Percentiles rank a stretch among this genome's conserved stretches.
These are phyloP conservation scores for Pseudocercospora fijiensis DNA, from an alignment of 2,329 filamentous ascomycete genomes.

Conservation along the genomic window DNA sequence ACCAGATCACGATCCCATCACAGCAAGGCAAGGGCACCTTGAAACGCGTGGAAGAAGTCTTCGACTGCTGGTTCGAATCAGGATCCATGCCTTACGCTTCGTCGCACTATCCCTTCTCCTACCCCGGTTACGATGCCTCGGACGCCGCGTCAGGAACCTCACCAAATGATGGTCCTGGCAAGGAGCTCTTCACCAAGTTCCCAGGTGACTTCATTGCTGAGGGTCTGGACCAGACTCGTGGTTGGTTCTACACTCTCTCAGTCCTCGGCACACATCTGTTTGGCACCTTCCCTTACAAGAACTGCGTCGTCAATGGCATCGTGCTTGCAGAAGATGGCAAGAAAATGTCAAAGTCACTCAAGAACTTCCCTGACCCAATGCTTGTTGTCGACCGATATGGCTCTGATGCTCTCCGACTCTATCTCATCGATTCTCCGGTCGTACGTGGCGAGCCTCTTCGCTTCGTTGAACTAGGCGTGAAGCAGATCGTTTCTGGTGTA, in stretches of 20 bases:
- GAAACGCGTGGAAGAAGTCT: constrained; percentile 80
- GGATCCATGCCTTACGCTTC: constrained; percentile 94
- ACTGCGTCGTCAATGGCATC: constrained; percentile 94
- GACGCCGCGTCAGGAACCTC: constrained; percentile 34
- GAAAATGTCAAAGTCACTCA: constrained; percentile 97
- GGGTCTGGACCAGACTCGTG: constrained; percentile 87
- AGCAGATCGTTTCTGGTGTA: constrained; percentile 91
- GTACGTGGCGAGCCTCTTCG: constrained; percentile 85
- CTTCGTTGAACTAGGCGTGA: constrained; percentile 90
- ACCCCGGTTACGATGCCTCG: constrained; percentile 57
- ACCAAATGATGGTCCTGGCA: constrained; percentile 33
- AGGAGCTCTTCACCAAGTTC: constrained; percentile 73
- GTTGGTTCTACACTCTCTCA: constrained; percentile 94
- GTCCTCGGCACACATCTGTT: constrained; percentile 88
- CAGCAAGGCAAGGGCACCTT: constrained; percentile 82
- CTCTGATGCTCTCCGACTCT: constrained; percentile 88
- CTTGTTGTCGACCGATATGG: constrained; percentile 85
- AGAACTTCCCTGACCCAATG: constrained; percentile 90
- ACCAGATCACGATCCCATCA: constrained; percentile 90
- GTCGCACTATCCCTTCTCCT: constrained; percentile 89
- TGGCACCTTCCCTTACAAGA: constrained; percentile 82
- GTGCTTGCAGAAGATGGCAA: constrained; percentile 93
- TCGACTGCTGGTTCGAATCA: constrained; percentile 97
- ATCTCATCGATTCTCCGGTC: constrained; percentile 94
- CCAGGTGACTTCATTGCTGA: constrained; percentile 94